Base-by-base conservation (phyloP, 345 rosid genomes). In the Acer negundo region DNA sequence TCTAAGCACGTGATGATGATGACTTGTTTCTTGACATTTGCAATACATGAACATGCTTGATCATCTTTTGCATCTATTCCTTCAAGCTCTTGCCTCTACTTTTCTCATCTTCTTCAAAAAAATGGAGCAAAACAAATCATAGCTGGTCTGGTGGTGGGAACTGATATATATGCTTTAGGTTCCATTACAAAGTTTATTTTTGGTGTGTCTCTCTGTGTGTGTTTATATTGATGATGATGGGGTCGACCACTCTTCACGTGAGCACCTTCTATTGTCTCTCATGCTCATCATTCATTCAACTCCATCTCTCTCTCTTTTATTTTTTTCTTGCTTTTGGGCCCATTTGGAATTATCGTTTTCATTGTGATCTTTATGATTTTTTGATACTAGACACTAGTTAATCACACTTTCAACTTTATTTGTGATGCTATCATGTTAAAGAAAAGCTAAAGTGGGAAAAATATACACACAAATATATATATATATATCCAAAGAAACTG, bases 181-280 rank as follows among this genome's bases (percentile, higher is more conserved):
- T 62, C 11, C 65, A 20, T 62, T 10, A 7, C 24, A 66, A 61
- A 61, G 70, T 28, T 55, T 13, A 55, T 13, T 73, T 23, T 23
- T 23, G 31, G 20, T 5, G 3, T 11, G 51, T 31, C 15, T 19
- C 1, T 7, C 13, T n/a, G 2, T 19, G 56, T 44, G 59, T 69
- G 62, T 35, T 35, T 16, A 42, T 28, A 49, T 10, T 12, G 2
- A 11, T 1, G 13, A 19, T 42, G 46, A 72, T 77, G 84, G 87
- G 86, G 83, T 81, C 89, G 82, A 77, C 78, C 77, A 58, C 77
- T 82, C 80, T 74, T 85, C 86, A 86, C 89, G 83, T 76, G 89
- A 79, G 55, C 86, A 82, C 85, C 81, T 86, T 86, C 82, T 77
- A 73, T 78, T 81, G 86, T 73, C 89, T 81, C 87, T 79, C 85